phyloP scores from a whole-genome alignment of 768 basidiomycete genomes.

The Ephemerocybe angulata region DNA sequence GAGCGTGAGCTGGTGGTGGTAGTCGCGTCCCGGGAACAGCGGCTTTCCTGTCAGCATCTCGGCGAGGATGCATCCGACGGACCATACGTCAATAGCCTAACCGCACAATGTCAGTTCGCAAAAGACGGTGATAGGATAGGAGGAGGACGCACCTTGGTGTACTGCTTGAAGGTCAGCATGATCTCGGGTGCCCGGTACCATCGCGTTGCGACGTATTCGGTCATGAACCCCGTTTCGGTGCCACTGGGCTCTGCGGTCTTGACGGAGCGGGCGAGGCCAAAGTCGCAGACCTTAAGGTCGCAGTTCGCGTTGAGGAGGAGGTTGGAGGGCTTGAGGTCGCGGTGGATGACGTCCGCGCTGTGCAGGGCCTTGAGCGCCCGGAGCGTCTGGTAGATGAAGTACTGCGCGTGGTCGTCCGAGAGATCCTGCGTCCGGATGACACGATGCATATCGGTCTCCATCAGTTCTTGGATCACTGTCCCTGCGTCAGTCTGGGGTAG shows the following conservation, averaged over 20 bases:
- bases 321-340: conserved; percentile 96
- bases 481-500: conserved; percentile 17
- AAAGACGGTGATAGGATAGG: conserved; percentile 13
- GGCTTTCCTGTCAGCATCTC: conserved; percentile 98
- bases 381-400: conserved; percentile 97
- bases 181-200: conserved; percentile 99
- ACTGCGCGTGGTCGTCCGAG: conserved; percentile 94
- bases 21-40: conserved; percentile 93
- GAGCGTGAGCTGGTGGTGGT: conserved; percentile 92
- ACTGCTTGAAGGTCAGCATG: conserved; percentile 99
- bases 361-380: conserved; percentile 94
- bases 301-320: conserved; percentile 94
- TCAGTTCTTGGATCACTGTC: conserved; percentile 71
- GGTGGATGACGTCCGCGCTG: conserved; percentile 90
- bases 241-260: conserved; percentile 82
- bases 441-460: conserved; percentile 94
- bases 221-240: conserved; percentile 88
- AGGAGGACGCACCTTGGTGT: conserved; percentile 67
- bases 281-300: conserved; percentile 94
- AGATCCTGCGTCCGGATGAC: conserved; percentile 94
- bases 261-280: conserved; percentile 89
- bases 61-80: conserved; percentile 83
- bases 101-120: conserved; percentile 7
- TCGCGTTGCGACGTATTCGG: conserved; percentile 95
- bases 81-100: conserved; percentile 86